Evolutionary conservation across 352 stramenopile species (phyloP).

Genomic region (Globisporangium paddicum): DNA sequence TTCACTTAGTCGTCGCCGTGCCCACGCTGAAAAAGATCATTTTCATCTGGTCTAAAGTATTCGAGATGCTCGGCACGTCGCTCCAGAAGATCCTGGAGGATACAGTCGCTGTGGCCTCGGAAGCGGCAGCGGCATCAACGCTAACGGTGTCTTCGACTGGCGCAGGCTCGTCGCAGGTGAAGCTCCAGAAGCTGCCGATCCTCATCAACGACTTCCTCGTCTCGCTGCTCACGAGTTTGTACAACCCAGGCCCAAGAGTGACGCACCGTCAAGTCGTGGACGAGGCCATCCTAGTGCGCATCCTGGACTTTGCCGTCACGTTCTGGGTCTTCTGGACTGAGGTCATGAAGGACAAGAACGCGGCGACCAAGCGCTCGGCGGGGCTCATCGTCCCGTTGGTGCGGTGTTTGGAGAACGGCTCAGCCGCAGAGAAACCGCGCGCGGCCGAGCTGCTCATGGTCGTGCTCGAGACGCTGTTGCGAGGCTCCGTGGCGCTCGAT

Average conservation of each 20-base stretch:
- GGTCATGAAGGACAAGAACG: slow-evolving; percentile 42
- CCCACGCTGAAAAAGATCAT: slow-evolving; percentile 71
- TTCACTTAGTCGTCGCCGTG: slow-evolving; percentile 40
- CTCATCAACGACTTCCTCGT: slow-evolving; percentile 76
- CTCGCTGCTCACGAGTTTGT: slow-evolving; percentile 41
- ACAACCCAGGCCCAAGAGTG: slow-evolving; percentile 19
- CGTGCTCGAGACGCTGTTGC: slow-evolving; percentile 45
- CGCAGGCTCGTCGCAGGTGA: slow-evolving; percentile 19
- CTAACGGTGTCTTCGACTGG: not conserved
- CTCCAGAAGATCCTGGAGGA: slow-evolving; percentile 22
- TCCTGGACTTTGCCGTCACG: slow-evolving; percentile 62
- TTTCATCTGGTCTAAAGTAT: slow-evolving; percentile 71
- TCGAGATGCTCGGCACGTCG: slow-evolving; percentile 46
- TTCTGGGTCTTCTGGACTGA: slow-evolving; percentile 74
- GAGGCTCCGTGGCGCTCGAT: slow-evolving; percentile 43
- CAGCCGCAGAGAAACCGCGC: slow-evolving; percentile 52
- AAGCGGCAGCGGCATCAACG: slow-evolving; percentile 18
- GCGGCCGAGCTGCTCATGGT: slow-evolving; percentile 67
- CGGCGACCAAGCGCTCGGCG: slow-evolving; percentile 48
- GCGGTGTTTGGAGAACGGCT: slow-evolving; percentile 43
- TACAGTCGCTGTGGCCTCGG: not conserved
- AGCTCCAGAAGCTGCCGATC: slow-evolving; percentile 61
- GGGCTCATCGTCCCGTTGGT: slow-evolving; percentile 47
- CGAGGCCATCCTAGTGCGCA: slow-evolving; percentile 52
- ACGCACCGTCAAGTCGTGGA: slow-evolving; percentile 16